Conservation (phyloP, 805 yeast species). For the Cyberlindnera veronae region DNA sequence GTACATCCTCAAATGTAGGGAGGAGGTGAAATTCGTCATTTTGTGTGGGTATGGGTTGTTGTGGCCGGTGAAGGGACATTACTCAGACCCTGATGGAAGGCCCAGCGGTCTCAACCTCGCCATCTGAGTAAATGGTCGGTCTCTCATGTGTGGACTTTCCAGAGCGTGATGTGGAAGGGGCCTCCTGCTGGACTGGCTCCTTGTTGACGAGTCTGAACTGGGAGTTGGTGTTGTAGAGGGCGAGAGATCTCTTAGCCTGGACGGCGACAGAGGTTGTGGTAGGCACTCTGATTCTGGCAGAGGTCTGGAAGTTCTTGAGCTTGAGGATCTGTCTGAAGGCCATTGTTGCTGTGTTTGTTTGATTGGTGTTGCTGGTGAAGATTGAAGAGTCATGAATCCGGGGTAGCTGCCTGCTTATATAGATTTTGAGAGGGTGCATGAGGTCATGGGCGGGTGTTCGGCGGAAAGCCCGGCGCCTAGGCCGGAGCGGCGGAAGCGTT, state of each 20-base stretch:
- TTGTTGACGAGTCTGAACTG: slow-evolving; percentile 25
- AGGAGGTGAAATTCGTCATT: not conserved
- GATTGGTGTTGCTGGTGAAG: not conserved
- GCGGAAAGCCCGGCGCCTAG: not conserved
- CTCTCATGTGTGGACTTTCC: slow-evolving; percentile 16
- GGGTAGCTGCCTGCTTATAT: slow-evolving; percentile 1
- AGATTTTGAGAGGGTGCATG: not conserved
- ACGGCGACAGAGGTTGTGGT: slow-evolving; percentile 7
- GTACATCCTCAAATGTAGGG: not conserved
- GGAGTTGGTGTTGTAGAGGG: slow-evolving; percentile 18
- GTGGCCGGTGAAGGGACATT: not conserved
- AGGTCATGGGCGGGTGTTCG: not conserved
- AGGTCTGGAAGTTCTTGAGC: slow-evolving; percentile 26
- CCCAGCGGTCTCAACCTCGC: slow-evolving; percentile 31
- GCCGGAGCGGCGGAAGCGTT: slow-evolving; percentile 4
- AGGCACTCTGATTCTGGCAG: slow-evolving; percentile 25
- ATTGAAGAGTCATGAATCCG: not conserved
- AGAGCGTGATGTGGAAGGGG: slow-evolving; percentile 9
- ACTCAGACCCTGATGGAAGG: slow-evolving; percentile 27
- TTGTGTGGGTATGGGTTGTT: not conserved
- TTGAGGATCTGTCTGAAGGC: slow-evolving; percentile 18
- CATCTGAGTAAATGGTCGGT: slow-evolving; percentile 30
- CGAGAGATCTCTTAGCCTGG: slow-evolving; percentile 21
- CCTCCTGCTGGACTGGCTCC: slow-evolving; percentile 12
- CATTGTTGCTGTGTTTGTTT: slow-evolving; percentile 3